Base-by-base conservation (phyloP, 352 stramenopile genomes). In the Peronospora belbahrii region DNA sequence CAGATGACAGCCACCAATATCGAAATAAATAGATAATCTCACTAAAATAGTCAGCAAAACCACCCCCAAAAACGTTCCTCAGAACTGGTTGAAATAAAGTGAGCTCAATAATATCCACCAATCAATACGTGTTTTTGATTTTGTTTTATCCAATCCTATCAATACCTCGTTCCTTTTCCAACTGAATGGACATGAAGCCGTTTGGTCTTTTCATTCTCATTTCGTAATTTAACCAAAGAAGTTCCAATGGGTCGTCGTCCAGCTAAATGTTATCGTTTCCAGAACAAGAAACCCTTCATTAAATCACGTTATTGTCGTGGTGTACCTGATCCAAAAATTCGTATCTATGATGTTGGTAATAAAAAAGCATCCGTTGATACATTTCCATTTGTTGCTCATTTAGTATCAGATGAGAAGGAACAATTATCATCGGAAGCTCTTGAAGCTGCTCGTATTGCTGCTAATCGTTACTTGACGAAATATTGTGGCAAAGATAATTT, bases 221-320 rank as follows among this genome's bases (percentile, higher is more conserved):
- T 70, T 44, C 49, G 47, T 47, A 51, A 59, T 58, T 74, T 65
- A 28, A 50, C 59, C 60, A 61, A 60, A 38, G 36, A 41, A 66
- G 56, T 61, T 54, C 60, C 25, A 24, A 72, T 72, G 62, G 62
- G 62, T 64, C 62, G 62, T 36, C 62, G 63, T 97, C 96, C 96
- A 65, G 93, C 96, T 69, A 95, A 96, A 73, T 99, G 96, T 82
- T 99, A 98, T 85, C 95, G 97, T 73, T 99, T 99, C 92, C 94
- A 98, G 80, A 99, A 99, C 94, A 99, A 99, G 95, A 99, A 99
- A 85, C 97, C 97, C 41, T 99, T 99, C 87, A 99, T 99, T 82
- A 99, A 99, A 89, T 98, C 93, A 45, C 92, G 97, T 57, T 99
- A 98, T 83, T 99, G 96, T 72, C 95, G 97, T 81, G 97, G 97